phyloP scores from a whole-genome alignment of 257 asterid species.

The Nicotiana knightiana region DNA sequence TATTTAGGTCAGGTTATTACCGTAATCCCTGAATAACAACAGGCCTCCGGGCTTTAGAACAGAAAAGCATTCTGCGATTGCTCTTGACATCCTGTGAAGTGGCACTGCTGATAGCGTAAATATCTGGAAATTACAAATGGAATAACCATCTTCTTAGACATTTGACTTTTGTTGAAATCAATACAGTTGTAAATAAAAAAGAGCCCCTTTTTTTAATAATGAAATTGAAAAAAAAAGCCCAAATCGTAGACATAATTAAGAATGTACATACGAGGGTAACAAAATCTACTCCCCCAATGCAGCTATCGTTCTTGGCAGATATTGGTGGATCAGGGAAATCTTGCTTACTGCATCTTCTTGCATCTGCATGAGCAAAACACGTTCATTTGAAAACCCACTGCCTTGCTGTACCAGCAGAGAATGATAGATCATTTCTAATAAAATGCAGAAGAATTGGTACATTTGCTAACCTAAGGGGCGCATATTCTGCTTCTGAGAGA shows the following conservation, averaged over 20 bases:
- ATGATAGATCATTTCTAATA: not conserved
- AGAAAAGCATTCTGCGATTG: constrained; percentile 60
- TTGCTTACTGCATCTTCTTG: constrained; percentile 16
- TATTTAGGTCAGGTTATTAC: constrained; percentile 31
- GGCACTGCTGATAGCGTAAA: constrained; percentile 89
- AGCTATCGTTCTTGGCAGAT: constrained; percentile 39
- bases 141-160: constrained; percentile 13
- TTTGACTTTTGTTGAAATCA: not conserved
- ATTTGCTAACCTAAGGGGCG: constrained; percentile 33
- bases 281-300: constrained; percentile 76
- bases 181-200: not conserved
- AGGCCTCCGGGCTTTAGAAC: constrained; percentile 85
- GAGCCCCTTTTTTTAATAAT: not conserved
- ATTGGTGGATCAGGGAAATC: constrained; percentile 10
- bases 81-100: constrained; percentile 55
- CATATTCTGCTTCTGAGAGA: constrained; percentile 22
- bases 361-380: constrained; percentile 31
- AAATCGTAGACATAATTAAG: not conserved
- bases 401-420: not conserved
- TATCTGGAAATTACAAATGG: constrained; percentile 43
- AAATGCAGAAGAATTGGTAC: not conserved
- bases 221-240: not conserved
- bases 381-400: not conserved
- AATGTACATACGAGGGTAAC: constrained; percentile 60
- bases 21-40: constrained; percentile 85